A percentile compares a stretch with the other conserved stretches of the same genome.
Evolutionary conservation across 495 filamentous ascomycete species (phyloP).

Genomic region (Copromyces sp.): DNA sequence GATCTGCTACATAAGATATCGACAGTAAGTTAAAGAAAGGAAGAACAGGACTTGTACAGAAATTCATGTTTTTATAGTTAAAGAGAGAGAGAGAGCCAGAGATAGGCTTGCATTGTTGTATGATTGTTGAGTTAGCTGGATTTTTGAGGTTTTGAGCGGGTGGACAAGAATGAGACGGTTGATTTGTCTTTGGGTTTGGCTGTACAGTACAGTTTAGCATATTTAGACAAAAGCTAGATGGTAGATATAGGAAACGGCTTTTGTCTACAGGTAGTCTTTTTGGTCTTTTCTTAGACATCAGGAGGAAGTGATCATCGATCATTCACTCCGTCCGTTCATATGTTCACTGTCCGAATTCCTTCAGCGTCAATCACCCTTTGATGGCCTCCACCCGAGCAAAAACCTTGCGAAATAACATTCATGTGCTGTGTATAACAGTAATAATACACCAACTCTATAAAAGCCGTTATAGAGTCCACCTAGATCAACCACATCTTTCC

Average conservation of each 20-base stretch:
- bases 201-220: not conserved
- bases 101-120: not conserved
- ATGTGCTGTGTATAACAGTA: not conserved
- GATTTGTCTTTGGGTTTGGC: not conserved
- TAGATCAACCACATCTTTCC: not conserved
- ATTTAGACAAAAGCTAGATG: not conserved
- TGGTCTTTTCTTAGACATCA: not conserved
- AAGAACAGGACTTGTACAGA: not conserved
- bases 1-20: slow-evolving; percentile 9
- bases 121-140: not conserved
- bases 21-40: not conserved
- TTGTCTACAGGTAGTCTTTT: not conserved
- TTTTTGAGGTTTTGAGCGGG: not conserved
- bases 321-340: not conserved
- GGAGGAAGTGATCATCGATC: not conserved
- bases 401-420: not conserved
- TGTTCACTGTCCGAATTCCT: not conserved
- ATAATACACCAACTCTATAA: not conserved
- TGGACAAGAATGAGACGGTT: not conserved
- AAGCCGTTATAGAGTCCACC: not conserved
- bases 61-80: not conserved
- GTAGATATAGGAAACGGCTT: not conserved
- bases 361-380: not conserved
- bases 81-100: not conserved
- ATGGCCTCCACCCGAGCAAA: not conserved